Percentiles rank a stretch among this genome's conserved stretches.
Conservation (phyloP, 805 yeast species). For the Priceomyces melissophilus region DNA sequence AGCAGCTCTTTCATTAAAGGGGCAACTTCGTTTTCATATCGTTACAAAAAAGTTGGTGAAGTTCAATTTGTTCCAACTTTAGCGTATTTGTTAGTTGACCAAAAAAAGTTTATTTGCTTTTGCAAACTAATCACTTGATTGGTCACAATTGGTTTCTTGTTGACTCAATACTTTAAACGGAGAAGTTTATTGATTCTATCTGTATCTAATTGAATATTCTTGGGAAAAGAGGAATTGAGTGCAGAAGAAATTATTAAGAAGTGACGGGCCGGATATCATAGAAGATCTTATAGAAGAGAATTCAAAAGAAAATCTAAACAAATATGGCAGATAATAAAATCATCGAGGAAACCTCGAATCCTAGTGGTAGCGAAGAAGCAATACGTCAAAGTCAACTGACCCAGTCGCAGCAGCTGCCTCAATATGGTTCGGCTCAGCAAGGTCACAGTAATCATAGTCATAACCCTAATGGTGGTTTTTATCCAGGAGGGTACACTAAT, state of each 20-base stretch:
- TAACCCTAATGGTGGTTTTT: slow-evolving; percentile 3
- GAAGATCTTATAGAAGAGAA: too few species aligned
- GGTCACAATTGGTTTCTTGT: too few species aligned
- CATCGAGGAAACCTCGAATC: slow-evolving; percentile 8
- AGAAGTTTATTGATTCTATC: slow-evolving; percentile 1
- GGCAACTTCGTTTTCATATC: slow-evolving; percentile 2
- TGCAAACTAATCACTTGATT: too few species aligned
- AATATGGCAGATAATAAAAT: slow-evolving; percentile 16
- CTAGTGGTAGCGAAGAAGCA: slow-evolving; percentile 6
- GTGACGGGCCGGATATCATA: neutral
- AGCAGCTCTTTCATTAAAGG: slow-evolving; percentile 1
- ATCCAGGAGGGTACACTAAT: slow-evolving; percentile 9
- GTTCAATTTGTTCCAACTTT: too few species aligned
- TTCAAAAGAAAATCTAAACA: neutral
- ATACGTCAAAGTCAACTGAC: slow-evolving; percentile 6
- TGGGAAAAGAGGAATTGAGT: too few species aligned
- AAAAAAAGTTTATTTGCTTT: too few species aligned
- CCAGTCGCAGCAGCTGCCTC: slow-evolving; percentile 6
- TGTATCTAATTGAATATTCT: too few species aligned
- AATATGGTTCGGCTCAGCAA: slow-evolving; percentile 1
- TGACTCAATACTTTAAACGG: too few species aligned
- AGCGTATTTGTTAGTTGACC: too few species aligned
- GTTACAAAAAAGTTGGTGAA: too few species aligned
- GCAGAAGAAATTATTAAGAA: too few species aligned
- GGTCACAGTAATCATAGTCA: slow-evolving; percentile 1